Evolutionary conservation across 2,329 filamentous ascomycete species (phyloP).

Genomic region (Trichoderma brevicompactum): DNA sequence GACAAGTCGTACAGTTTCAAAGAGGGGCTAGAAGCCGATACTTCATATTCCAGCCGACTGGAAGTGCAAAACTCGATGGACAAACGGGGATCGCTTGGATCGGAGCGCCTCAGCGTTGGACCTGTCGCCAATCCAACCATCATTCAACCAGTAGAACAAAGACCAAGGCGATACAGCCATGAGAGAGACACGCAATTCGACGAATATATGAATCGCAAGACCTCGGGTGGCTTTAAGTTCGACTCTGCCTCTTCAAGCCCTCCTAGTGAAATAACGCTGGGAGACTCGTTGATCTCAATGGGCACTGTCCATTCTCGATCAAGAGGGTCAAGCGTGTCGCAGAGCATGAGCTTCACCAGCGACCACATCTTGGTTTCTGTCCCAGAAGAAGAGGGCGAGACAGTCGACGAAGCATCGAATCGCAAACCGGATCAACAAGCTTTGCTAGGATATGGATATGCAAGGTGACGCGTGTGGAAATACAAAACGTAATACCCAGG

Average conservation of each 20-base stretch:
- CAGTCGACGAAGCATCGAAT: conserved; percentile 3
- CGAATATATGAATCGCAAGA: conserved; percentile 47
- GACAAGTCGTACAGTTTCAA: conserved; percentile 54
- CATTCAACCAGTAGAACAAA: conserved; percentile 33
- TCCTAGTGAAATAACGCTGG: conserved; percentile 4
- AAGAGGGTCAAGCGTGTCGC: conserved; percentile 37
- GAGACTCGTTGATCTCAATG: conserved; percentile 19
- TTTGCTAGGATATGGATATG: conserved; percentile 6
- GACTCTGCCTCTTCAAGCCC: conserved; percentile 38
- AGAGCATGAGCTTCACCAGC: conserved; percentile 44
- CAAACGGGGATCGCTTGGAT: conserved; percentile 36
- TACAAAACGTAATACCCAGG: background rate
- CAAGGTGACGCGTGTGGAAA: background rate
- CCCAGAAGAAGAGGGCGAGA: conserved; percentile 45
- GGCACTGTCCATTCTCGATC: conserved; percentile 33
- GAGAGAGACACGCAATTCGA: conserved; percentile 55
- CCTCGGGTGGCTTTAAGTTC: conserved; percentile 39
- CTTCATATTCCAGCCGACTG: conserved; percentile 34
- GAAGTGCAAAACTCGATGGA: conserved; percentile 36
- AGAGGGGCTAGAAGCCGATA: conserved; percentile 40
- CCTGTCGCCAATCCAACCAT: conserved; percentile 35
- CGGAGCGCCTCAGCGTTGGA: conserved; percentile 40
- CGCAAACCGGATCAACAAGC: conserved; percentile 26
- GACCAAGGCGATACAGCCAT: conserved; percentile 47
- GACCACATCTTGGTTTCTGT: conserved; percentile 46